Evolutionary conservation across 139 green algal species (phyloP).

Genomic region (Chlorella sp.): DNA sequence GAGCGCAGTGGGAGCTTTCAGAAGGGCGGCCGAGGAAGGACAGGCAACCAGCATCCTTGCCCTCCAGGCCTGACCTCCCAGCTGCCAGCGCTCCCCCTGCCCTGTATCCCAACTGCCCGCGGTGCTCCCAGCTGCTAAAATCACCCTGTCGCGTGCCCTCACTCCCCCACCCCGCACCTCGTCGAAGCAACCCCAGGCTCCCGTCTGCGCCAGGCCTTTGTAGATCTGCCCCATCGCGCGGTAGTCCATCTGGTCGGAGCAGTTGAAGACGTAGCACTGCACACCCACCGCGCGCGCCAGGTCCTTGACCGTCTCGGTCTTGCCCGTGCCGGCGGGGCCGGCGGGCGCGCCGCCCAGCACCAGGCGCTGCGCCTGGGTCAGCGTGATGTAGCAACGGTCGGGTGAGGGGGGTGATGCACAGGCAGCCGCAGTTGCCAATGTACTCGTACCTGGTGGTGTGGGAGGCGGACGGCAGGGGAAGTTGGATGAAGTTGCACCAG

Average conservation of each 20-base stretch:
- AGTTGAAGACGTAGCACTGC: conserved; percentile 97
- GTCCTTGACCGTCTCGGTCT: conserved; percentile 94
- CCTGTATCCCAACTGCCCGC: no score
- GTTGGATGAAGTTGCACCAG: no score
- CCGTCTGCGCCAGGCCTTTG: conserved; percentile 90
- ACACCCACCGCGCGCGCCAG: conserved; percentile 81
- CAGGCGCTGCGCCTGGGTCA: conserved; percentile 89
- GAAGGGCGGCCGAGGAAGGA: no score
- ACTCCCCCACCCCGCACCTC: no score
- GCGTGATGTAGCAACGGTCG: conserved; percentile 95
- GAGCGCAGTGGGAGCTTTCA: no score
- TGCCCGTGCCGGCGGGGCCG: conserved; percentile 86
- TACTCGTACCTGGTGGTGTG: no score
- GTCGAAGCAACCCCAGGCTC: conserved; percentile 95
- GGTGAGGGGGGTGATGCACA: conserved; percentile 97
- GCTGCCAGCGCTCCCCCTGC: no score
- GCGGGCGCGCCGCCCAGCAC: conserved; percentile 86
- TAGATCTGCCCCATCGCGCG: conserved; percentile 85
- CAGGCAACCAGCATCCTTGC: no score
- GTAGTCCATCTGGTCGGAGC: conserved; percentile 96
- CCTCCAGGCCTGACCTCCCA: no score
- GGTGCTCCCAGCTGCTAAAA: no score
- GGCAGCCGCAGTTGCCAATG: conserved; percentile 90
- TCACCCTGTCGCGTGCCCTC: no score
- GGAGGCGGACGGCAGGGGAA: no score